phyloP scores from a whole-genome alignment of 2,329 filamentous ascomycete genomes.

The Colletotrichum acutatum region DNA sequence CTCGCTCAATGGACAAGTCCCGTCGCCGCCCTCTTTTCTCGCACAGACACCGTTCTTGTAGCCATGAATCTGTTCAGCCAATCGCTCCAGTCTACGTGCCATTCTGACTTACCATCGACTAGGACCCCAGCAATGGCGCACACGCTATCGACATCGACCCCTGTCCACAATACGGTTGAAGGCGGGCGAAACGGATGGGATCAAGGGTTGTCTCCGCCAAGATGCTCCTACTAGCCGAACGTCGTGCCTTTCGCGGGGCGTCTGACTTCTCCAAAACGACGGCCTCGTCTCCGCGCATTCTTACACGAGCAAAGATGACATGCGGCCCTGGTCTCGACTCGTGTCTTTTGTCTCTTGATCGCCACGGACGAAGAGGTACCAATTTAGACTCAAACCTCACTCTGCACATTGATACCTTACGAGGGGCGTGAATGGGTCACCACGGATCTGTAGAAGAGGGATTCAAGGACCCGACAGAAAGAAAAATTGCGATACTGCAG shows the following conservation, averaged over 20 bases:
- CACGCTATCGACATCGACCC: constrained; percentile 29
- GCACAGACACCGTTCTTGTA: constrained; percentile 35
- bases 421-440: no score
- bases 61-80: constrained; percentile 23
- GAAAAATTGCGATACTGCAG: background rate
- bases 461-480: background rate
- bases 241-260: constrained; percentile 15
- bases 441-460: background rate
- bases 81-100: constrained; percentile 18
- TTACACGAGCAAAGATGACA: constrained; percentile 7
- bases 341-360: constrained; percentile 9
- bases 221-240: constrained; percentile 17
- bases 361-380: background rate
- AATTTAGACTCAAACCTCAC: constrained; percentile 19
- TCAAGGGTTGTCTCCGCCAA: constrained; percentile 25
- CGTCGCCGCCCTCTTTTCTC: background rate
- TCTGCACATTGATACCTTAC: background rate
- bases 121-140: constrained; percentile 21
- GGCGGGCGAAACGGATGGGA: constrained; percentile 31
- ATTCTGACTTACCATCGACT: constrained; percentile 17
- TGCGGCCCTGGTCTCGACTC: constrained; percentile 9
- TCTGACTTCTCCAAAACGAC: constrained; percentile 18
- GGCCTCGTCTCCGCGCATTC: constrained; percentile 18
- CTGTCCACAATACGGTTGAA: constrained; percentile 28
- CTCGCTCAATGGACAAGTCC: constrained; percentile 18